phyloP scores from a whole-genome alignment of 2,329 filamentous ascomycete species.

The Monascus ruber region DNA sequence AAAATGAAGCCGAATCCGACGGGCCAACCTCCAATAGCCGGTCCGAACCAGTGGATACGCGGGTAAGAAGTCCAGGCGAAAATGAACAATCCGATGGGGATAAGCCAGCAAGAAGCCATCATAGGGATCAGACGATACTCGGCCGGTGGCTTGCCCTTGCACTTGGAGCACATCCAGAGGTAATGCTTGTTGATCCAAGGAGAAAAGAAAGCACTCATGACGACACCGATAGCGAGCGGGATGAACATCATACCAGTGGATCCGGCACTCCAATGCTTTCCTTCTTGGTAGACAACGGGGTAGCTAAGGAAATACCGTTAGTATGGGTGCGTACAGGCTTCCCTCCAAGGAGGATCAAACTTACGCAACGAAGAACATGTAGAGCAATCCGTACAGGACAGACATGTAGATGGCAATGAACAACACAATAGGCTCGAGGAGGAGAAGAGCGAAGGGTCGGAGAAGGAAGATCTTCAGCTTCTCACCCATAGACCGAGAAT shows the following conservation, averaged over 20 bases:
- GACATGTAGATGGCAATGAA: conserved; percentile 78
- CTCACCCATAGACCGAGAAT: conserved; percentile 56
- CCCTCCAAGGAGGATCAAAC: conserved; percentile 32
- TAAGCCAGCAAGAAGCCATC: conserved; percentile 66
- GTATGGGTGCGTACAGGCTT: not conserved
- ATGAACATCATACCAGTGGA: conserved; percentile 81
- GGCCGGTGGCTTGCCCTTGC: conserved; percentile 63
- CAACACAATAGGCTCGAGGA: conserved; percentile 73
- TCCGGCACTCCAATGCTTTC: conserved; percentile 65
- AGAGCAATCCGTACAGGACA: conserved; percentile 47
- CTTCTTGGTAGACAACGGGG: conserved; percentile 59
- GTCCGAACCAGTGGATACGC: conserved; percentile 57
- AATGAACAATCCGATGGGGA: conserved; percentile 55
- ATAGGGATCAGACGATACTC: conserved; percentile 73
- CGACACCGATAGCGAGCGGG: conserved; percentile 64
- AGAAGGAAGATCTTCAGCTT: conserved; percentile 63
- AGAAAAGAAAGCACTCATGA: conserved; percentile 54
- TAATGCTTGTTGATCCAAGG: conserved; percentile 76
- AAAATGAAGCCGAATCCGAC: conserved; percentile 77
- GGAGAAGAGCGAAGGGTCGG: conserved; percentile 75
- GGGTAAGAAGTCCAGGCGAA: conserved; percentile 61
- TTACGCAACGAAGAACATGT: conserved; percentile 42
- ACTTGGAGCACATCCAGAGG: conserved; percentile 48
- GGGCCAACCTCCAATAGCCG: conserved; percentile 57
- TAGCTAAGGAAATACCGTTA: conserved; percentile 16